Conservation (phyloP, 2,329 filamentous ascomycete species). For the Arachnomyces sp. region DNA sequence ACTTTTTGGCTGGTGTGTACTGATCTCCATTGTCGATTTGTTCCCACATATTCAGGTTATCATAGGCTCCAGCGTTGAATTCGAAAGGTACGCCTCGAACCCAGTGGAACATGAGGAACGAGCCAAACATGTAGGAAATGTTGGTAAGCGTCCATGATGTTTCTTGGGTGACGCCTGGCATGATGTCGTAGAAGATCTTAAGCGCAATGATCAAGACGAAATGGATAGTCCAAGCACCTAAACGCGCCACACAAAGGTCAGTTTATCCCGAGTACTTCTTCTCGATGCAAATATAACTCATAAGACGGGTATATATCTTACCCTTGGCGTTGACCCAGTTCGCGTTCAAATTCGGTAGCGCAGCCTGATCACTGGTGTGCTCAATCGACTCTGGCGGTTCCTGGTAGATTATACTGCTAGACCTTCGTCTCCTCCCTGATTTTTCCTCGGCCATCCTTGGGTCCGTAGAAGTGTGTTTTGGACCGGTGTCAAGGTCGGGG, state of each 20-base stretch:
- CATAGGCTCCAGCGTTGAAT: conserved; percentile 96
- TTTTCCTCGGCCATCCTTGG: conserved; percentile 57
- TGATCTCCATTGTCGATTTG: conserved; percentile 99
- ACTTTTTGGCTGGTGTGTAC: conserved; percentile 98
- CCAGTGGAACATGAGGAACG: conserved; percentile 99
- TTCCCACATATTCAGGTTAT: conserved; percentile 99
- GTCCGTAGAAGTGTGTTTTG: conserved; percentile 47
- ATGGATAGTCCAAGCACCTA: conserved; percentile 97
- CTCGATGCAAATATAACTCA: not conserved
- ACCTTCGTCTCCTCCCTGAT: conserved; percentile 75
- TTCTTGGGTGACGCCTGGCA: conserved; percentile 93
- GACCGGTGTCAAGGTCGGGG: conserved; percentile 65
- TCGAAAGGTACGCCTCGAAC: conserved; percentile 97
- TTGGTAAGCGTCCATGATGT: conserved; percentile 98
- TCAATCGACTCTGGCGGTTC: conserved; percentile 94
- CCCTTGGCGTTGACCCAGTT: conserved; percentile 99
- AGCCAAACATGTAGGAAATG: conserved; percentile 97
- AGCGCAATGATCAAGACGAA: conserved; percentile 81
- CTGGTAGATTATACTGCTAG: conserved; percentile 97
- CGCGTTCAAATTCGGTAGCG: conserved; percentile 89
- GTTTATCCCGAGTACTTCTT: conserved; percentile 9
- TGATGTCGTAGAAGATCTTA: conserved; percentile 95
- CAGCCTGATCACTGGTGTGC: conserved; percentile 93
- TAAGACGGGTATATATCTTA: conserved; percentile 40
- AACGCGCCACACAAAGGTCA: conserved; percentile 8